A percentile compares a stretch with the other conserved stretches of the same genome.
Evolutionary conservation across 1,284 basidiomycete species (phyloP).

Genomic region (Ceratorhiza oryzae-sativae): DNA sequence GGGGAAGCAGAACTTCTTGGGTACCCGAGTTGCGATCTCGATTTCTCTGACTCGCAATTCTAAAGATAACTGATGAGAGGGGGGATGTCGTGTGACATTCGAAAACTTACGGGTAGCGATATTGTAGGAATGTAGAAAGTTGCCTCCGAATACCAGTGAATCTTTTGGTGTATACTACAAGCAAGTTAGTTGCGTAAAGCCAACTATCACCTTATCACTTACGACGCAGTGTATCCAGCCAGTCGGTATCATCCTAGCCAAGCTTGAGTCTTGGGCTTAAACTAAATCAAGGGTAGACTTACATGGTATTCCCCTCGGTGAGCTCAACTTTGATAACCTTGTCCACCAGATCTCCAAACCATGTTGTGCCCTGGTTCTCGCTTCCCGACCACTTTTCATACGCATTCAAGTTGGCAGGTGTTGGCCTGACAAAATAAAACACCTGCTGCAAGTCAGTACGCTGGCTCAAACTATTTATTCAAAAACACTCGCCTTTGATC

Average conservation of each 20-base stretch:
- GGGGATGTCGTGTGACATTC: conserved; percentile 39
- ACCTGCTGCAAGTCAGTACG: conserved; percentile 58
- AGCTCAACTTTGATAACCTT: conserved; percentile 87
- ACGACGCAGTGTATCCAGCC: conserved; percentile 54
- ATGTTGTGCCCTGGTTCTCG: conserved; percentile 80
- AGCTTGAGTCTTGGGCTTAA: background rate
- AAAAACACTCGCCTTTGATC: conserved; percentile 66
- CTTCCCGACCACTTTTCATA: conserved; percentile 91
- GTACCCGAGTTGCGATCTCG: conserved; percentile 91
- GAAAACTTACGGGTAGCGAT: conserved; percentile 69
- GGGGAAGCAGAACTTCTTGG: conserved; percentile 94
- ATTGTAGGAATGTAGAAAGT: conserved; percentile 90
- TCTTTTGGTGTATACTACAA: conserved; percentile 85
- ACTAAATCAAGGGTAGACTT: conserved; percentile 42
- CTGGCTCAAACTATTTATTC: conserved; percentile 37
- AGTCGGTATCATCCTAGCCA: conserved; percentile 78
- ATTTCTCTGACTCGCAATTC: conserved; percentile 89
- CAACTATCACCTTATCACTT: background rate
- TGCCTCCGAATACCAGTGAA: conserved; percentile 95
- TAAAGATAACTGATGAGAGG: conserved; percentile 50
- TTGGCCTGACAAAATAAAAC: conserved; percentile 95
- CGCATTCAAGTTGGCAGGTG: conserved; percentile 84
- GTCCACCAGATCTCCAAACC: conserved; percentile 91
- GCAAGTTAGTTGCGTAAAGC: background rate
- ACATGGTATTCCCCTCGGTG: conserved; percentile 88